These are phyloP conservation scores for Ustilago shanxiensis DNA, from an alignment of 1,284 basidiomycete genomes.

Conservation along the genomic window DNA sequence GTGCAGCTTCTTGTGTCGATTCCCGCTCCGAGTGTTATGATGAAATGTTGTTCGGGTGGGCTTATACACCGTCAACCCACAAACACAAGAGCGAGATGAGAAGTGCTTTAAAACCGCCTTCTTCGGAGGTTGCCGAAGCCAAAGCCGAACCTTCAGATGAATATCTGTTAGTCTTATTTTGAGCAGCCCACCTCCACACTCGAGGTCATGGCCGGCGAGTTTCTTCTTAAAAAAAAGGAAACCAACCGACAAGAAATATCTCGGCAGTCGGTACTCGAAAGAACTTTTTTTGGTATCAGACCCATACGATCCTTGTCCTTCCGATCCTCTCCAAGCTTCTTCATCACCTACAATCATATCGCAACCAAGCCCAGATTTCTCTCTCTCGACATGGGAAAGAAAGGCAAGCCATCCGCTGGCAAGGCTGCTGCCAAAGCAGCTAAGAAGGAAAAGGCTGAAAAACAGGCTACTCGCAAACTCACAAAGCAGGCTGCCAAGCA, in stretches of 20 bases:
- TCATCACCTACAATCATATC: neutral
- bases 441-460: conserved; percentile 69
- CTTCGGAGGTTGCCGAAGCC: neutral
- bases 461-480: conserved; percentile 62
- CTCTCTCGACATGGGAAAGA: conserved; percentile 63
- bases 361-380: neutral
- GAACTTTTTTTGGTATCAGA: conserved; percentile 18
- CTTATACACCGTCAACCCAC: neutral
- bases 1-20: neutral
- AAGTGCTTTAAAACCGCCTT: too few species aligned
- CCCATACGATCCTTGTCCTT: neutral
- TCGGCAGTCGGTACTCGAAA: conserved; percentile 19
- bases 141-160: too few species aligned
- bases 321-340: neutral
- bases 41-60: neutral
- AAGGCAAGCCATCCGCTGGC: conserved; percentile 60
- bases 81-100: neutral
- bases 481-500: conserved; percentile 58
- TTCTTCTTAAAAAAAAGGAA: conserved; percentile 1
- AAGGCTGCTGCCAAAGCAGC: conserved; percentile 68
- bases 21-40: neutral
- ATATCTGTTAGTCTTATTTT: too few species aligned
- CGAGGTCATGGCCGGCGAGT: neutral
- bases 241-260: neutral
- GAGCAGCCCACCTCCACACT: conserved; percentile 7